Percentiles rank a stretch among this genome's conserved stretches.
phyloP scores from a whole-genome alignment of 805 yeast species.

The Spathaspora passalidarum region DNA sequence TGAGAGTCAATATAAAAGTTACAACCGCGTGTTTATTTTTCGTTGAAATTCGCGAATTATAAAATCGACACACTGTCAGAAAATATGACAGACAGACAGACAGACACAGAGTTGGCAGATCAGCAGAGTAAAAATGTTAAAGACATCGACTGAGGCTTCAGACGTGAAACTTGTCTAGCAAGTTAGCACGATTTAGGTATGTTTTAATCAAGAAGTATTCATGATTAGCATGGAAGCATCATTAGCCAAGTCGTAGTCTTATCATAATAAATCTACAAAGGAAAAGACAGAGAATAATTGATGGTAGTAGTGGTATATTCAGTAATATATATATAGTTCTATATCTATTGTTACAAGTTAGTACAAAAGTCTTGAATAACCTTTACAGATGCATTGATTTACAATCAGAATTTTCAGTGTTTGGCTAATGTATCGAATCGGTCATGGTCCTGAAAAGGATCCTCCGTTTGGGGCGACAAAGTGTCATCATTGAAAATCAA shows the following conservation, averaged over 20 bases:
- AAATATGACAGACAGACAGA: too few relatives aligned
- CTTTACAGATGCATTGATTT: background rate
- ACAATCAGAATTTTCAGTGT: conserved; percentile 63
- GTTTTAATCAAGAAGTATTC: conserved; percentile 44
- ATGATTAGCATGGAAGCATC: conserved; percentile 67
- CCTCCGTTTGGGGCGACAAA: conserved; percentile 79
- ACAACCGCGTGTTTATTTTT: background rate
- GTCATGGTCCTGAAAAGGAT: conserved; percentile 58
- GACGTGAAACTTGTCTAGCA: conserved; percentile 12
- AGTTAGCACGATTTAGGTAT: conserved; percentile 25
- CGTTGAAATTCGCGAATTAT: background rate
- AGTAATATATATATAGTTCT: background rate
- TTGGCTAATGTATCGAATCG: conserved; percentile 66
- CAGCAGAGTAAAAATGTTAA: background rate
- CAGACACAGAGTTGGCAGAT: background rate
- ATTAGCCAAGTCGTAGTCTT: conserved; percentile 28
- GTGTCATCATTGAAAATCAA: conserved; percentile 49
- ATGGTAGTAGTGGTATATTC: conserved; percentile 1
- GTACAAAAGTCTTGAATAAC: background rate
- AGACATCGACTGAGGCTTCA: conserved; percentile 10
- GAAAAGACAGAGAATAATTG: conserved; percentile 1
- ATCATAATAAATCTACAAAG: conserved; percentile 6
- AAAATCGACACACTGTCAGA: too few relatives aligned
- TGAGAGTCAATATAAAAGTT: too few relatives aligned
- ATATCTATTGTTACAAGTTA: background rate